Evolutionary conservation across 352 stramenopile genomes (phyloP).

Genomic region (Thraustochytrium striatum): DNA sequence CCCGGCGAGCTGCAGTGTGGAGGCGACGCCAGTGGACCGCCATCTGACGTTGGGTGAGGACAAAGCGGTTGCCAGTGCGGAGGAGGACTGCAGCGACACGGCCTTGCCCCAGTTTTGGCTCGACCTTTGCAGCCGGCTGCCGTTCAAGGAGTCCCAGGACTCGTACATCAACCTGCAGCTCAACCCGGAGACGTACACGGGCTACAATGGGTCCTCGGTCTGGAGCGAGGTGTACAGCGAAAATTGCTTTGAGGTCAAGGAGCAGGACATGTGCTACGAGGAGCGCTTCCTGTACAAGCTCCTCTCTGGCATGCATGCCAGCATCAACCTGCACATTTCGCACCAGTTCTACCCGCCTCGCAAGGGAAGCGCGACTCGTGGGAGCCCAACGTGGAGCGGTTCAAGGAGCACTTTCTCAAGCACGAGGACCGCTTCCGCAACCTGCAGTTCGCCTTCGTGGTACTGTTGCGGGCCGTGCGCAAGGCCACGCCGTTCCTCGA

Average conservation of each 20-base stretch:
- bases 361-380: not conserved
- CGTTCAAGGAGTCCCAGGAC: constrained; percentile 56
- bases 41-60: not conserved
- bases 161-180: constrained; percentile 90
- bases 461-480: constrained; percentile 88
- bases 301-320: constrained; percentile 89
- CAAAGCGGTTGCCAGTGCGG: not conserved
- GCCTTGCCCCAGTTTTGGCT: constrained; percentile 36
- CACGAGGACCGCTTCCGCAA: constrained; percentile 87
- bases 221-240: constrained; percentile 96
- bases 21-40: constrained; percentile 5
- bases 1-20: not conserved
- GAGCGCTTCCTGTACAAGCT: constrained; percentile 93
- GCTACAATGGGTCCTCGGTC: constrained; percentile 88
- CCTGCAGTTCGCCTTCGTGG: constrained; percentile 96
- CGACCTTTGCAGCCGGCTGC: constrained; percentile 28
- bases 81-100: constrained; percentile 42
- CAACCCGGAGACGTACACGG: constrained; percentile 97
- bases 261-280: constrained; percentile 75
- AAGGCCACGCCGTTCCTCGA: constrained; percentile 86
- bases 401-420: constrained; percentile 3
- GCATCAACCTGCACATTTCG: constrained; percentile 83
- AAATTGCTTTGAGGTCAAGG: constrained; percentile 85
- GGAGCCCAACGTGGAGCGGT: constrained; percentile 24
- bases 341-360: constrained; percentile 28